A percentile compares a stretch with the other conserved stretches of the same genome.
Evolutionary conservation across 371 early-diverging fungal species (phyloP).

Genomic region (Apophysomyces sp.): DNA sequence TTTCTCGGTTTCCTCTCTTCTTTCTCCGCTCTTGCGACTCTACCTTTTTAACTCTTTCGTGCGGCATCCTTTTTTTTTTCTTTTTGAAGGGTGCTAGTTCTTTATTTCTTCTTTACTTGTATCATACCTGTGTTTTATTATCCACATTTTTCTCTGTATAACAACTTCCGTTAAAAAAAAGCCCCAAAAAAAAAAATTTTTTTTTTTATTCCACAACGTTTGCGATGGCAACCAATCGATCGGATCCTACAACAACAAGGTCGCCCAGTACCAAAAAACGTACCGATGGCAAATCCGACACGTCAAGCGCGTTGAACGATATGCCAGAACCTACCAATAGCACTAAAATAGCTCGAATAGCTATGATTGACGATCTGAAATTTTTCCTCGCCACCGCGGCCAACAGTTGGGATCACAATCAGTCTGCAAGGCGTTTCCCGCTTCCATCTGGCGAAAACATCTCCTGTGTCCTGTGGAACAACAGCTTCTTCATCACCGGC

Average conservation of each 20-base stretch:
- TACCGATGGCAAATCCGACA: neutral
- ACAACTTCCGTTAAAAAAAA: constrained; percentile 17
- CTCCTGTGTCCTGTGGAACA: constrained; percentile 92
- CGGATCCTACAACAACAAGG: constrained; percentile 6
- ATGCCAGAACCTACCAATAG: constrained; percentile 25
- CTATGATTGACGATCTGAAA: constrained; percentile 55
- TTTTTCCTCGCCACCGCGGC: constrained; percentile 62
- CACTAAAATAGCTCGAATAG: constrained; percentile 27
- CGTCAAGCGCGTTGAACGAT: constrained; percentile 2
- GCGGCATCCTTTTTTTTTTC: constrained; percentile 8
- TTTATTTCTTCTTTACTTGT: constrained; percentile 1
- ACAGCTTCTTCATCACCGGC: constrained; percentile 93
- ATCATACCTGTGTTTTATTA: constrained; percentile 6
- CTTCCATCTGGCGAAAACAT: constrained; percentile 86
- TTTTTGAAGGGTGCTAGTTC: constrained; percentile 6
- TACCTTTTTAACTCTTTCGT: constrained; percentile 5
- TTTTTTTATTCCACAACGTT: neutral
- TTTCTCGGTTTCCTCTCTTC: constrained; percentile 5
- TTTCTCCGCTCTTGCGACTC: constrained; percentile 9
- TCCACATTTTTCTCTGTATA: constrained; percentile 3
- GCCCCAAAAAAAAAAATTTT: constrained; percentile 8
- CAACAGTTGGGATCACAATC: constrained; percentile 49
- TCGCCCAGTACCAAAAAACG: neutral
- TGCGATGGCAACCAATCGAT: constrained; percentile 8
- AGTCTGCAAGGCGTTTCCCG: constrained; percentile 34